Percentiles rank a stretch among this genome's conserved stretches.
Evolutionary conservation across 441 rosid genomes (phyloP).

Genomic region (Kokia cookei): DNA sequence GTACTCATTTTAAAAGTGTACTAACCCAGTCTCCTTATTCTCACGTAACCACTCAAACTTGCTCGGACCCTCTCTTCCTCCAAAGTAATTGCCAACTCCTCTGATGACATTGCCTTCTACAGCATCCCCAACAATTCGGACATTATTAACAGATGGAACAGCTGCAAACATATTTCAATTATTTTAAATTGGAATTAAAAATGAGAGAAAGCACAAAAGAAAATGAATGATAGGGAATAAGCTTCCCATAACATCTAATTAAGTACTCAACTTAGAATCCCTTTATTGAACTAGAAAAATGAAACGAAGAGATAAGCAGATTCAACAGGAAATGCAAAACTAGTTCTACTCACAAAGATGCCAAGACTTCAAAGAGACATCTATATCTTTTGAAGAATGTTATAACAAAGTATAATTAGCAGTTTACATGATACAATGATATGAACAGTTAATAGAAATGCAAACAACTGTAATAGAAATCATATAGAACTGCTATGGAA

Average conservation of each 20-base stretch:
- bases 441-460: neutral
- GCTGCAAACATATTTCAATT: conserved; percentile 53
- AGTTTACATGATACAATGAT: neutral
- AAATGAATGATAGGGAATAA: neutral
- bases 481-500: neutral
- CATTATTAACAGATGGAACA: conserved; percentile 84
- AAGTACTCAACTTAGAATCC: neutral
- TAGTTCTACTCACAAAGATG: neutral
- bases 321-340: neutral
- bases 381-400: neutral
- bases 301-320: neutral
- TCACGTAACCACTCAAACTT: conserved; percentile 92
- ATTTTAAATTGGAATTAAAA: conserved; percentile 2
- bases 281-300: neutral
- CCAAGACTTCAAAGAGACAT: neutral
- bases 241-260: neutral
- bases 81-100: conserved; percentile 93
- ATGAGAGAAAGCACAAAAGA: neutral
- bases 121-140: conserved; percentile 72
- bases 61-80: conserved; percentile 99
- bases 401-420: neutral
- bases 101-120: conserved; percentile 78
- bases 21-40: conserved; percentile 79
- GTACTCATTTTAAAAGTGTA: conserved; percentile 11
- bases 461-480: neutral